Percentiles rank a stretch among this genome's conserved stretches.
Conservation (phyloP, 164 flowering plant species). For the Vitis rotundifolia region DNA sequence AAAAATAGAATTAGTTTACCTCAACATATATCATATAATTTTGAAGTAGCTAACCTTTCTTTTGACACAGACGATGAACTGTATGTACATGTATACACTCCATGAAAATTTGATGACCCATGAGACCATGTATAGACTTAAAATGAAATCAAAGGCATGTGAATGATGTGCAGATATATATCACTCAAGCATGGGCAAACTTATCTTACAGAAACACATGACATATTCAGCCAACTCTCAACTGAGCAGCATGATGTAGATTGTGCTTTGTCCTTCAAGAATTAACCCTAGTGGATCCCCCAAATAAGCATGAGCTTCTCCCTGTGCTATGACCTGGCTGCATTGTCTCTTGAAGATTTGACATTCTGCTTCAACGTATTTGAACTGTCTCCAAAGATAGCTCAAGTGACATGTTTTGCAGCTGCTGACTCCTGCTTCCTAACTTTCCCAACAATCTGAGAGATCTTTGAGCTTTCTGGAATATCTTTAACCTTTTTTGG, state of each 20-base stretch:
- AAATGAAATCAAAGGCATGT: not conserved
- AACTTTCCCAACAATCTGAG: conserved; percentile 8
- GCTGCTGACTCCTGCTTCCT: conserved; percentile 8
- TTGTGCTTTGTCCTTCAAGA: too few species aligned
- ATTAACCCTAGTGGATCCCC: not conserved
- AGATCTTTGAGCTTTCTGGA: conserved; percentile 4
- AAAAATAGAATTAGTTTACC: not conserved
- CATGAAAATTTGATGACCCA: conserved; percentile 1
- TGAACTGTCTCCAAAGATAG: conserved; percentile 11
- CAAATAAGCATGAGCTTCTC: not conserved
- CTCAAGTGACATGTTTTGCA: conserved; percentile 7
- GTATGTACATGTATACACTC: conserved; percentile 25
- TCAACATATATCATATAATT: not conserved
- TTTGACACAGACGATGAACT: conserved; percentile 4
- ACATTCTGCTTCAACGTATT: conserved; percentile 9
- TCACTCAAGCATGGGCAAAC: not conserved
- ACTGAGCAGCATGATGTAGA: not conserved
- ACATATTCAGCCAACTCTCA: not conserved
- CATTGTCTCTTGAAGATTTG: conserved; percentile 8
- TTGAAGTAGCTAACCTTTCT: not conserved
- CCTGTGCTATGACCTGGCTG: conserved; percentile 4
- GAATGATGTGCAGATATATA: not conserved
- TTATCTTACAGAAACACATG: not conserved
- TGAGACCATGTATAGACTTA: not conserved
- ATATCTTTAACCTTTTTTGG: conserved; percentile 8